phyloP scores from a whole-genome alignment of 805 yeast species.

The Cyberlindnera petersonii region DNA sequence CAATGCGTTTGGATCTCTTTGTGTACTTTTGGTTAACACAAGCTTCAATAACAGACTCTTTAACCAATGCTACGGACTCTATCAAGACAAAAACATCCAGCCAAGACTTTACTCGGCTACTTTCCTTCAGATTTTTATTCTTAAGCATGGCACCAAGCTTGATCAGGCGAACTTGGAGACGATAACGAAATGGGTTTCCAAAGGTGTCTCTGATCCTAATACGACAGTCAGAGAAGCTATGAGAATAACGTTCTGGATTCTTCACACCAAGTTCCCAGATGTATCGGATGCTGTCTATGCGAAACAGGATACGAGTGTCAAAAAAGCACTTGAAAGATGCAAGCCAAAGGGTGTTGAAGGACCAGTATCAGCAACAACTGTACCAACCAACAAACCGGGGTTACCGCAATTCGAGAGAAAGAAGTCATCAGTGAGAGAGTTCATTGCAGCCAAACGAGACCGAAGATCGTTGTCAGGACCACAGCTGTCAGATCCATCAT shows the following conservation, averaged over 20 bases:
- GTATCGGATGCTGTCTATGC: constrained; percentile 37
- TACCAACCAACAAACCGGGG: constrained; percentile 9
- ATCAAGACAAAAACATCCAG: constrained; percentile 65
- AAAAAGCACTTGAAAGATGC: constrained; percentile 59
- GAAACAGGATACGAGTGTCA: constrained; percentile 33
- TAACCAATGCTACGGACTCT: constrained; percentile 44
- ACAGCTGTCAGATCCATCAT: constrained; percentile 23
- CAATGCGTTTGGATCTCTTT: constrained; percentile 35
- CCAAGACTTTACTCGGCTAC: constrained; percentile 66
- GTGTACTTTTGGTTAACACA: constrained; percentile 53
- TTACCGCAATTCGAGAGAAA: constrained; percentile 20
- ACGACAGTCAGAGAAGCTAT: constrained; percentile 74
- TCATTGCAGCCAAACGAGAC: constrained; percentile 42
- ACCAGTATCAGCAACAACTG: constrained; percentile 7
- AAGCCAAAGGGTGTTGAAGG: constrained; percentile 38
- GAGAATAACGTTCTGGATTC: constrained; percentile 72
- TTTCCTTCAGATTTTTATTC: constrained; percentile 62
- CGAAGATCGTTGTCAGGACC: constrained; percentile 36
- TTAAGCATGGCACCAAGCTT: constrained; percentile 43
- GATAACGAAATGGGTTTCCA: constrained; percentile 48
- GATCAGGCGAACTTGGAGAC: constrained; percentile 34
- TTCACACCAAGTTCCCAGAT: constrained; percentile 49
- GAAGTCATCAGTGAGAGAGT: constrained; percentile 46
- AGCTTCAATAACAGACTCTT: constrained; percentile 50
- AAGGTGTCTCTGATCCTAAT: constrained; percentile 74